Conservation (phyloP, 257 asterid species). For the Nicotiana tomentosiformis region DNA sequence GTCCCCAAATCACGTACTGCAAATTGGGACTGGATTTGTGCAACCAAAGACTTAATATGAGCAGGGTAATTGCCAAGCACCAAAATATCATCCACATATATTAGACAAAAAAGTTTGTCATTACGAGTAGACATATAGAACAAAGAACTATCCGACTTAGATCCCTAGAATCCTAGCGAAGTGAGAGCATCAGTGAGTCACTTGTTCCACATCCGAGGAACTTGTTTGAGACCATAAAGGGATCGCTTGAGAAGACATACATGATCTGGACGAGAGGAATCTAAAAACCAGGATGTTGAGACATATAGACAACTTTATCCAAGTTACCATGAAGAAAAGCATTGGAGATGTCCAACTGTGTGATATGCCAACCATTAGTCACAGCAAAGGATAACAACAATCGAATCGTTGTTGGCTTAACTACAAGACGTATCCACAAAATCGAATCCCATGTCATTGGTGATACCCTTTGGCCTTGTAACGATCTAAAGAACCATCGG, state of each 20-base stretch:
- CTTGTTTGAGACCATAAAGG: no score
- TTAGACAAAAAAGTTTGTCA: not conserved
- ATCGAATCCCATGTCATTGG: not conserved
- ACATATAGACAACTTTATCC: not conserved
- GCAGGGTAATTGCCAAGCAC: not conserved
- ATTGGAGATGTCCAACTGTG: not conserved
- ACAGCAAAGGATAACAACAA: not conserved
- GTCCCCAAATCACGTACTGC: no score
- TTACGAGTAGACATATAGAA: not conserved
- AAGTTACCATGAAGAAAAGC: not conserved
- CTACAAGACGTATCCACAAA: not conserved
- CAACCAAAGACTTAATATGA: not conserved
- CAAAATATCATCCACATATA: not conserved
- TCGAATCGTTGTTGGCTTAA: not conserved
- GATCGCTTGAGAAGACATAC: no score
- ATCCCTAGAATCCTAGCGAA: not conserved
- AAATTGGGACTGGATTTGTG: not conserved
- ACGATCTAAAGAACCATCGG: not conserved
- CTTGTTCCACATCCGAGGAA: no score
- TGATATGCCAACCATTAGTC: not conserved
- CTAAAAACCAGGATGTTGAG: no score
- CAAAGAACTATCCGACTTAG: not conserved
- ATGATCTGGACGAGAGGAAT: no score
- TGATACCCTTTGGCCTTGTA: not conserved
- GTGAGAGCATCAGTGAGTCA: not conserved